Percentiles rank a stretch among this genome's conserved stretches.
Evolutionary conservation across 2,329 filamentous ascomycete species (phyloP).

Genomic region (Colletotrichum sp.): DNA sequence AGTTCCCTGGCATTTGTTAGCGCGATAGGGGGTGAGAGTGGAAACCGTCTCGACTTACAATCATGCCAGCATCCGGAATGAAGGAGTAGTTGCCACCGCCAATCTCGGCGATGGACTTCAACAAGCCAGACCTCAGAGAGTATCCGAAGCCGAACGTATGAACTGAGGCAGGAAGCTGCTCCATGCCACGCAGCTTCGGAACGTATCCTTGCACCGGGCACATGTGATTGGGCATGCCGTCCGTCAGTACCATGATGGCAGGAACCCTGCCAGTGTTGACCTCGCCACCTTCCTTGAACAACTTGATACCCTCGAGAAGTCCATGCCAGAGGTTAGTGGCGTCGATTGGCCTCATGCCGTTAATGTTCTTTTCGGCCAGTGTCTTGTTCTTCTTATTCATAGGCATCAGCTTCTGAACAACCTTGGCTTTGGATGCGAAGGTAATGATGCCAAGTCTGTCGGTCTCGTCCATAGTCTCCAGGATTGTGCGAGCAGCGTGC

Average conservation of each 20-base stretch:
- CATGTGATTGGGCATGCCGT: constrained; percentile 61
- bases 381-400: constrained; percentile 55
- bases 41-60: constrained; percentile 36
- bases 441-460: constrained; percentile 65
- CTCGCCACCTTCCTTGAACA: constrained; percentile 43
- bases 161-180: constrained; percentile 46
- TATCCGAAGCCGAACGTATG: constrained; percentile 63
- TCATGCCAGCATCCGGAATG: constrained; percentile 67
- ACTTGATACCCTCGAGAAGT: constrained; percentile 51
- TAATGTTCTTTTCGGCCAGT: constrained; percentile 44
- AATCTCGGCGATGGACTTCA: constrained; percentile 65
- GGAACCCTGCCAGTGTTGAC: constrained; percentile 43
- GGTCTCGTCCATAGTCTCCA: constrained; percentile 57
- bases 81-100: constrained; percentile 64
- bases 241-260: constrained; percentile 59
- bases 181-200: constrained; percentile 52
- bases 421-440: constrained; percentile 47
- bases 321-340: constrained; percentile 66
- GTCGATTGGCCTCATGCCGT: constrained; percentile 39
- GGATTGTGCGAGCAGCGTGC: constrained; percentile 62
- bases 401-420: constrained; percentile 48
- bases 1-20: constrained; percentile 46
- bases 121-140: constrained; percentile 51
- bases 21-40: accelerated
- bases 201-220: constrained; percentile 59